Base-by-base conservation (phyloP, 75 land plant species). In the Gnetum montanum region DNA sequence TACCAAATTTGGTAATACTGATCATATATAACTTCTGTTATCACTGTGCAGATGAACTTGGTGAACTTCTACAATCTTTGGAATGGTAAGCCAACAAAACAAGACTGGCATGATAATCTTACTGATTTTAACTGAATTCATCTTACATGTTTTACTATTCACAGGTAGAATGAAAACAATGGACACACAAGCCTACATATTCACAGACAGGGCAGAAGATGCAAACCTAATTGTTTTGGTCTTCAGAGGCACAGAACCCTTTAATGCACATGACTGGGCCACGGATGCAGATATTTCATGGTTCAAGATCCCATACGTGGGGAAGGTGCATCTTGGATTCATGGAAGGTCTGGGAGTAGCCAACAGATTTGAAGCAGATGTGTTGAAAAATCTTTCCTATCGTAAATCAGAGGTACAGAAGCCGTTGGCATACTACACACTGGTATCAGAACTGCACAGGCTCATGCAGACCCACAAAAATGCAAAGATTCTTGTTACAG, bases 201-300 rank as follows among this genome's bases (percentile, higher is more conserved):
- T 57, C 46, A 15, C 38, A 15, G 66, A 73, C 54, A 61, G 47
- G 23, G 2, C 40, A 5, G 43, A 33, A 20, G 70, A 72, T 55
- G 64, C 64, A 7, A 4, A 67, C 29, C 27, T 60, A 4, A 49
- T 73, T 3, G 58, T 73, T 23, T 19, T 73, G 4, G 65, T 61
- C 12, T 73, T 73, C 66, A 47, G 65, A 20, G 76, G 76, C 12
- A 67, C 65, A 13, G 33, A 66, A 36, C 66, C 66, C 11, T 73
- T 73, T 57, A 28, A 73, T 40, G 65, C 66, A 10, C 8, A 18
- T 11, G 70, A 73, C 49, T 73, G 76, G 76, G n/a, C 43, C 31
- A 67, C 70, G 8, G 65, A 67, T 56, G 47, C 67, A 0, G 71
- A 73, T 28, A 49, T 61, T 43, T 73, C 76, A 1, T 62, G 61